Conservation (phyloP, 2,329 filamentous ascomycete genomes). For the Colletotrichum siamense region DNA sequence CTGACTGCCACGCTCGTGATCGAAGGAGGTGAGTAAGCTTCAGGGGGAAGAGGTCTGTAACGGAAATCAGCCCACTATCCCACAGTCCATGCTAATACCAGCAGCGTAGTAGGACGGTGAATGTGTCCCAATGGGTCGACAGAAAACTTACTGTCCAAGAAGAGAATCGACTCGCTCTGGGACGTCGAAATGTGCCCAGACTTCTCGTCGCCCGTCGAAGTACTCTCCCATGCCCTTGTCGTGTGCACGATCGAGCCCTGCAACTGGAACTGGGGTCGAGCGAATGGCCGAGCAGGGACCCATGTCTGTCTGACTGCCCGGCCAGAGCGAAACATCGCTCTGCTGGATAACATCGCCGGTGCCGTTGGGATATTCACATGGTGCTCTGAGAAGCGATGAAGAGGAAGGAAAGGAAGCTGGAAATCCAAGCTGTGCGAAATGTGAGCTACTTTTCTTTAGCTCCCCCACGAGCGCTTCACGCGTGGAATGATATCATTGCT, state of each 20-base stretch:
- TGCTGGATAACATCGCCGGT: constrained; percentile 5
- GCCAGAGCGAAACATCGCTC: constrained; percentile 9
- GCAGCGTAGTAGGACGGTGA: background rate
- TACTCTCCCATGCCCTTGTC: constrained; percentile 45
- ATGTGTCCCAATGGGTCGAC: background rate
- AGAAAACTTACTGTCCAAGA: constrained; percentile 77
- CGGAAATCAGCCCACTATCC: background rate
- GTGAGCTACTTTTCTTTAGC: background rate
- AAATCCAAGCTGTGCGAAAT: background rate
- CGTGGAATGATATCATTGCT: constrained; percentile 17
- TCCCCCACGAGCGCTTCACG: background rate
- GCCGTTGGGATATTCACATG: background rate
- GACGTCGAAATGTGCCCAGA: constrained; percentile 82
- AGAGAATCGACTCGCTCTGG: constrained; percentile 82
- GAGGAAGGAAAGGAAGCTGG: background rate
- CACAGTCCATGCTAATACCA: background rate
- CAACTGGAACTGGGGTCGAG: background rate
- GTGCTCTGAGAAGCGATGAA: background rate
- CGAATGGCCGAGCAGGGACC: background rate
- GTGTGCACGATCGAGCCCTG: background rate
- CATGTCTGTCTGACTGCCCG: background rate
- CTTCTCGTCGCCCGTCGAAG: constrained; percentile 63
- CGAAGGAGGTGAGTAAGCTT: constrained; percentile 62
- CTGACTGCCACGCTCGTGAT: constrained; percentile 50
- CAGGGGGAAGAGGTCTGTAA: constrained; percentile 80